Percentiles rank a stretch among this genome's conserved stretches.
These are phyloP conservation scores for Tubosaeta sp. DNA, from an alignment of 768 basidiomycete genomes.

Conservation along the genomic window DNA sequence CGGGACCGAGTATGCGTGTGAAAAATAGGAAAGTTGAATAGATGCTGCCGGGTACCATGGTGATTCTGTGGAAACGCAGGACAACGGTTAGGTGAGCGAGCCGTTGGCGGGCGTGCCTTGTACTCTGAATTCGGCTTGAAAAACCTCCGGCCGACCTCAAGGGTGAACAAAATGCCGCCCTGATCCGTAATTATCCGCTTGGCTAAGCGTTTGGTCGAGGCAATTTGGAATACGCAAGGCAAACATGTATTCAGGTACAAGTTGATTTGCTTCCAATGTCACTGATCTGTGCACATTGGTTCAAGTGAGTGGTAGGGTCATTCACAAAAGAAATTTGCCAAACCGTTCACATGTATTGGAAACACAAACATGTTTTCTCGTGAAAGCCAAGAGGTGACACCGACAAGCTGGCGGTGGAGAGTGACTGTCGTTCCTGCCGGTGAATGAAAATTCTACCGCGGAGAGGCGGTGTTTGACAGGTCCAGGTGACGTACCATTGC, in stretches of 20 bases:
- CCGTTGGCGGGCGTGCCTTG: not conserved
- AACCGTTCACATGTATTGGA: constrained; percentile 1
- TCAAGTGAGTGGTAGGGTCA: not conserved
- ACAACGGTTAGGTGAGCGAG: not conserved
- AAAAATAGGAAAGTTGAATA: not conserved
- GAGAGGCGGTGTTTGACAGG: not conserved
- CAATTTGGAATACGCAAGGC: not conserved
- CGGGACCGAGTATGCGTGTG: constrained; percentile 1
- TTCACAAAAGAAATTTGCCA: not conserved
- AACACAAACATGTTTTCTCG: not conserved
- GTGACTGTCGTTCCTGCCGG: constrained; percentile 7
- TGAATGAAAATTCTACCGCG: constrained; percentile 4
- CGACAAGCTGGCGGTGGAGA: not conserved
- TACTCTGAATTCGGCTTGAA: not conserved
- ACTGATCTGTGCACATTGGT: not conserved
- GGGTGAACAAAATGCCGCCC: not conserved
- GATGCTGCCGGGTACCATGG: not conserved
- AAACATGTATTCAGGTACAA: not conserved
- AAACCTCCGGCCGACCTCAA: not conserved
- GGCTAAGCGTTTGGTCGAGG: not conserved
- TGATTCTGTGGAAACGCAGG: not conserved
- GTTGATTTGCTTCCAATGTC: too few relatives aligned
- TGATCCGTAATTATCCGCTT: not conserved
- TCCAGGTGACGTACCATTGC: not conserved
- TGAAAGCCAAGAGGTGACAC: not conserved